Evolutionary conservation across 148 eudicot species (phyloP), one percentile per base, ranked within the genome.

Genomic region (Vaccinium macrocarpon): DNA sequence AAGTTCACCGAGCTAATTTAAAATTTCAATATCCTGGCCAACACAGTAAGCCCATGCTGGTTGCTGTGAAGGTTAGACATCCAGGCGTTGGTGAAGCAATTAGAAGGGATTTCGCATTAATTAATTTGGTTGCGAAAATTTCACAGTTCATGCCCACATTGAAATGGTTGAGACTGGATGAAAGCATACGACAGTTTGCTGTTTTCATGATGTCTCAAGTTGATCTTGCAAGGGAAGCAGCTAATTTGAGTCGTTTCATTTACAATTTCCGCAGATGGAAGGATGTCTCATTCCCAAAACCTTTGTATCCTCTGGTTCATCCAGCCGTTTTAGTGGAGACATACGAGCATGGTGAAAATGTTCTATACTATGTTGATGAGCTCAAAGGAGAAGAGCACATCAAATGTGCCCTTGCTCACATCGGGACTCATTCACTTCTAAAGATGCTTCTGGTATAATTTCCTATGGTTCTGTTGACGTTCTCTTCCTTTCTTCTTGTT

Each of bases 121-220:
- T 93, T 53, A 91, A 93, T 89, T 85, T 88, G 71, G 89, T 90
- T 79, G 97, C 95, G n/a, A 92, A 88, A 85, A 80, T 92, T 71
- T 95, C 95, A 23, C 89, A 72, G 80, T 83, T 88, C 79, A 73
- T 95, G 29, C 98, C 98, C 12, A 85, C 93, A 1, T 87, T 95
- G 86, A 91, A 88, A 80, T 95, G 98, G 98, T 82, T 93, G 88
- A 93, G 96, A 84, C 83, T 95, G 78, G 98, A 95, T 84, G 98
- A 95, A 85, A 95, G 98, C 87, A 81, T 95, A 81, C 96, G 91
- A 82, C 98, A 95, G 79, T 95, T 95, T 86, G 91, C 98, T 61
- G 93, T 92, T 62, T 95, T 95, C 86, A 95, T 95, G 98, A 92
- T 95, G 94, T 90, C 96, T 53, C 98, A 95, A 95, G 98, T 95